Evolutionary conservation across 345 rosid species (phyloP).

Genomic region (Orychophragmus violaceus): DNA sequence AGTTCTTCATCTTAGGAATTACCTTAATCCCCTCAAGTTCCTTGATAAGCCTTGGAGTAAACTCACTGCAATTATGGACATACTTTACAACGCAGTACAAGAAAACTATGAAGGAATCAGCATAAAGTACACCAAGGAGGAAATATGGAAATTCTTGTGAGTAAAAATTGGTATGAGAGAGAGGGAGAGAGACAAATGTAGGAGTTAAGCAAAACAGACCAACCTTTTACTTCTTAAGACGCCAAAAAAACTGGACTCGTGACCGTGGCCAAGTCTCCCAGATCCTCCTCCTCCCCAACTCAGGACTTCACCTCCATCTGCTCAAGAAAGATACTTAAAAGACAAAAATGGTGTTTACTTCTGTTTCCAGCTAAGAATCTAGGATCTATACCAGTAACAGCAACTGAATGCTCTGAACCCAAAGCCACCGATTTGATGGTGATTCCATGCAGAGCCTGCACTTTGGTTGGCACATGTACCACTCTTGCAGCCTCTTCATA

Average conservation of each 20-base stretch:
- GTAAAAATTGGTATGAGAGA: background rate
- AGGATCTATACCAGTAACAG: slow-evolving; percentile 65
- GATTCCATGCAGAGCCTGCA: slow-evolving; percentile 67
- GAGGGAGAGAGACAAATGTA: background rate
- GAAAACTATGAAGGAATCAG: slow-evolving; percentile 16
- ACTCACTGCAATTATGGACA: slow-evolving; percentile 59
- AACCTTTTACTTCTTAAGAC: slow-evolving; percentile 68
- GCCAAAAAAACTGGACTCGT: slow-evolving; percentile 60
- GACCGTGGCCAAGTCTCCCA: slow-evolving; percentile 92
- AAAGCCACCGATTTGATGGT: slow-evolving; percentile 57
- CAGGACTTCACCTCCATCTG: slow-evolving; percentile 72
- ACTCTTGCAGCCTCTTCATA: slow-evolving; percentile 55
- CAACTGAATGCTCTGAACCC: slow-evolving; percentile 89
- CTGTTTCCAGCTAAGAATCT: slow-evolving; percentile 1
- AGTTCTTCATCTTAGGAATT: slow-evolving; percentile 1
- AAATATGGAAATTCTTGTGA: background rate
- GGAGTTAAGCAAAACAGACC: slow-evolving; percentile 2
- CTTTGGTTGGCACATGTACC: slow-evolving; percentile 59
- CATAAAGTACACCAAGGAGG: slow-evolving; percentile 3
- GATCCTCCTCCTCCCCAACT: slow-evolving; percentile 92
- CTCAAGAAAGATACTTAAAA: slow-evolving; percentile 11
- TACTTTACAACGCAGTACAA: slow-evolving; percentile 14
- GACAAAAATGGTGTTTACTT: background rate
- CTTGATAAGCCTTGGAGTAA: slow-evolving; percentile 88
- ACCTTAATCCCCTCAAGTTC: slow-evolving; percentile 83